Evolutionary conservation across 495 filamentous ascomycete genomes (phyloP).

Genomic region (Mytilinidion resinicola): DNA sequence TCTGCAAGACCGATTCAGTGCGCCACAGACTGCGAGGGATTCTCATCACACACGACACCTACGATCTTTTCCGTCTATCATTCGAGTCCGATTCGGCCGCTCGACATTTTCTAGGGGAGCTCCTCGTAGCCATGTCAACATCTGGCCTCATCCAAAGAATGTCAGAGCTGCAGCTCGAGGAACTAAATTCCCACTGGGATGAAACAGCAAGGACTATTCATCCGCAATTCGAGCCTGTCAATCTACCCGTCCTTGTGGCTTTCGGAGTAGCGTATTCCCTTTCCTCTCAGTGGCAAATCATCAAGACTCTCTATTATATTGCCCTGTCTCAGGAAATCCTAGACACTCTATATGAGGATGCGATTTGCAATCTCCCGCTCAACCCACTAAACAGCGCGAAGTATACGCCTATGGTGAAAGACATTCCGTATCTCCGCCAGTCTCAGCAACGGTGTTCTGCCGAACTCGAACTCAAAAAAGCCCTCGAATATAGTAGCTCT

Average conservation of each 20-base stretch:
- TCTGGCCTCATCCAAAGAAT: neutral
- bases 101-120: neutral
- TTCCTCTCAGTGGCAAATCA: neutral
- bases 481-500: neutral
- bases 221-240: neutral
- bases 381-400: neutral
- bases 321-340: neutral
- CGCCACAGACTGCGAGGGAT: neutral
- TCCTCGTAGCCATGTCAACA: neutral
- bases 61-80: neutral
- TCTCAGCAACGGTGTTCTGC: neutral
- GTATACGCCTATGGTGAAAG: neutral
- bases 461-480: neutral
- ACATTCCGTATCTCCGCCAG: neutral
- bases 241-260: neutral
- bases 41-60: neutral
- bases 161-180: neutral
- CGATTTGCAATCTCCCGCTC: neutral
- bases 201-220: neutral
- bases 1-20: neutral
- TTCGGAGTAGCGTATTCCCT: neutral
- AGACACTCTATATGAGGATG: neutral
- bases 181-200: neutral
- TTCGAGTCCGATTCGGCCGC: neutral
- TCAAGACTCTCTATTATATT: neutral